phyloP scores from a whole-genome alignment of 495 filamentous ascomycete genomes.

The Penicillium antarcticum region DNA sequence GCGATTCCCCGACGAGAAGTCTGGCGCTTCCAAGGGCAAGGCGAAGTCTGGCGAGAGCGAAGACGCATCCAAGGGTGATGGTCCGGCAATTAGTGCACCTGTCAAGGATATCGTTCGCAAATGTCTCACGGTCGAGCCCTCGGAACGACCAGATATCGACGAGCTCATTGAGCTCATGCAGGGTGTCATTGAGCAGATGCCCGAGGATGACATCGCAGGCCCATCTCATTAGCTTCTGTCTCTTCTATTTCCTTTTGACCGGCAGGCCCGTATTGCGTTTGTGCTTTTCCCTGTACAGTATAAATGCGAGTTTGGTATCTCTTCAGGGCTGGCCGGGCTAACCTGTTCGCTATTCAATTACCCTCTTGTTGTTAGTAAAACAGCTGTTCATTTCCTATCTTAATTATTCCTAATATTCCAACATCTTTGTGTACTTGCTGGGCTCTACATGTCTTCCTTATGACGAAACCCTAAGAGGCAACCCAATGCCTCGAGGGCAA shows the following conservation, averaged over 20 bases:
- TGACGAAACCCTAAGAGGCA: conserved; percentile 3
- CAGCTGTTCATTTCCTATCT: too few species aligned
- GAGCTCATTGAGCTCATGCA: conserved; percentile 82
- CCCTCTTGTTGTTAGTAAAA: too few species aligned
- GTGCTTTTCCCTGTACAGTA: conserved; percentile 10
- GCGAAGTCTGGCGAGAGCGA: conserved; percentile 34
- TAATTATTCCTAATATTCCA: too few species aligned
- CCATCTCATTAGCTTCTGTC: conserved; percentile 18
- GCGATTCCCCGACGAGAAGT: conserved; percentile 84
- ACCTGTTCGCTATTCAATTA: background rate
- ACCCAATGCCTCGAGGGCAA: background rate
- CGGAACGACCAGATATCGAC: conserved; percentile 85
- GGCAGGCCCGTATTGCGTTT: conserved; percentile 14
- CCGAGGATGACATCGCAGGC: conserved; percentile 54
- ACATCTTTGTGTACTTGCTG: too few species aligned
- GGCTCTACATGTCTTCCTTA: background rate
- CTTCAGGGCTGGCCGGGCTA: background rate
- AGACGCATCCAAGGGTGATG: conserved; percentile 27
- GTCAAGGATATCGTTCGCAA: conserved; percentile 82
- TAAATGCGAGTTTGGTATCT: background rate
- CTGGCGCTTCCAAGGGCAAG: conserved; percentile 54
- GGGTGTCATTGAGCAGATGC: conserved; percentile 67
- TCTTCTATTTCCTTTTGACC: conserved; percentile 2
- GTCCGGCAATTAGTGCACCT: conserved; percentile 59
- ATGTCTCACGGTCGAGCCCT: conserved; percentile 90